Evolutionary conservation across 305 asterid genomes (phyloP), one percentile per base, ranked within the genome.

Genomic region (Fraxinus platypoda): DNA sequence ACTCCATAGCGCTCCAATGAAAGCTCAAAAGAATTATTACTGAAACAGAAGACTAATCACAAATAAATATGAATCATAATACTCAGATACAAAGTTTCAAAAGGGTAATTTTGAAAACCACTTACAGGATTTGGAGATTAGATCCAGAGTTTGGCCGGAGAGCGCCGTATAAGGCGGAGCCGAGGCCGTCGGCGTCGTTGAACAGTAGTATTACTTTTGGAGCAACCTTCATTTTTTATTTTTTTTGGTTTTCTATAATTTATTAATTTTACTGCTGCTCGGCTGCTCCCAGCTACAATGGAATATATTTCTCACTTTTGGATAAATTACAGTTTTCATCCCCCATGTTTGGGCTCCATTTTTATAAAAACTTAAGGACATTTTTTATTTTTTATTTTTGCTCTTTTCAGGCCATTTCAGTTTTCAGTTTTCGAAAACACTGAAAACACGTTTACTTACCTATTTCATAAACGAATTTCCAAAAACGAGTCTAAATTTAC

Each of bases 1-100:
- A 94, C 84, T 75, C 98, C 97, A n/a, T 91, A 95, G 80, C 85
- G 17, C 49, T 91, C 92, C 84, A 94, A 75, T 3, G 98, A 81
- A 80, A 94, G 82, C 57, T 88, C 93, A 49, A 95, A 92, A 2
- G 91, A 83, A 75, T 87, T 93, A 72, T 89, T 89, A 82, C 98
- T 95, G 91, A 72, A 80, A 88, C 28, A 78, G 46, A 73, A 75
- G 2, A 33, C 37, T 23, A 13, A 75, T 15, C 38, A 73, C 6
- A 52, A 66, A 9, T 59, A 81, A 26, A 57, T 52, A 49, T 49
- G 59, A 49, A 49, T 15, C 62, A 52, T 52, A 57, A 46, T 43
- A 57, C 49, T 8, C 33, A 52, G 1, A 23, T 3, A 25, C 70
- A 28, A 57, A 15, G 35, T 31, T 21, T 57, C 28, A 71, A 52